Evolutionary conservation across 805 yeast genomes (phyloP), one percentile per base, ranked within the genome.

Genomic region (Helenozyma rhizophorensis): DNA sequence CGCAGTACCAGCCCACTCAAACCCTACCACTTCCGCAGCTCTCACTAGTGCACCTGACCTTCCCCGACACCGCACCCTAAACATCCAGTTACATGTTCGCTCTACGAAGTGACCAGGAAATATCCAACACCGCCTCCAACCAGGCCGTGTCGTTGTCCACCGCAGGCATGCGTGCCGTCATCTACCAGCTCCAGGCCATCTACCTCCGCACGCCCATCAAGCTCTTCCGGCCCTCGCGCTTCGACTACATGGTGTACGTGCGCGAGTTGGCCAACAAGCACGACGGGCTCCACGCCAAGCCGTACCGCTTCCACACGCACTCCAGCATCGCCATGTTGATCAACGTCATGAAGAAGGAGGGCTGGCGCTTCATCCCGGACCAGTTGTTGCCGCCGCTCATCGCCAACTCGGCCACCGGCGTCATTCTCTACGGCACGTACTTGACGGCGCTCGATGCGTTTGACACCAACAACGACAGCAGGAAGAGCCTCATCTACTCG

Each of bases 351-450:
- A 75, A 70, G 41, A 71, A 73, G 36, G 84, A 82, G 47, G 97
- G 97, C 2, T 85, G 96, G 95, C 65, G 70, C 35, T 84, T 85
- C 43, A 76, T 90, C 10, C 96, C 96, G 0, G 84, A 85, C 40
- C 82, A 80, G 39, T 79, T 88, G 1, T 57, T 89, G 14, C 97
- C 97, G 2, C 97, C 97, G 1, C 60, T 90, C 27, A 40, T 89
- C 1, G 95, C 94, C 11, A 90, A 90, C 53, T 83, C 95, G 11
- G 81, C 83, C n/a, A 80, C 94, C 1, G 97, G 97, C 2, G 61
- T 86, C 7, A 83, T 88, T 1, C 64, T 90, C 11, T 90, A 90
- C 54, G 83, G 95, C 0, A 74, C 95, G 0, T 90, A 90, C 52
- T 65, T 89, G 43, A 67, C 78, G 0, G 58, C 75, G 1, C 54